Base-by-base conservation (phyloP, 208 protist genomes). In the Trypanosoma avium region DNA sequence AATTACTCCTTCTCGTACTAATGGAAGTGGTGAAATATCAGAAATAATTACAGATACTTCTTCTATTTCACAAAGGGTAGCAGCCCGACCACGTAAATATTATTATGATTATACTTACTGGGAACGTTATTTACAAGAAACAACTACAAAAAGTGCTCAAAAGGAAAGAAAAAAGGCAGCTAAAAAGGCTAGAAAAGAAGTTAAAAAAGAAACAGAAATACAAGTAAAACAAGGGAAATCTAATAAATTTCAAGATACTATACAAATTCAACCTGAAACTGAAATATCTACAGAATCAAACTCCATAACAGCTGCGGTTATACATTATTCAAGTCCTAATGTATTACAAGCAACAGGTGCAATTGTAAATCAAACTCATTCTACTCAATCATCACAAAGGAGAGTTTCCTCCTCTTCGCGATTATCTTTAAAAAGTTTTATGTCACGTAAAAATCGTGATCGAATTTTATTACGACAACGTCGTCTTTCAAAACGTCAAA, bases 51-150 rank as follows among this genome's bases (percentile, higher is more conserved):
- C 40, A 21, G 75, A 46, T 33, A 35, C 30, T 40, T 77, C 73
- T 4, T 77, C 73, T 35, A 82, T 79, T 53, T 72, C 79, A 24
- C 70, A 83, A 62, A 70, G 76, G 21, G 79, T 83, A 1, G 70
- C 49, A 9, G 47, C 65, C 35, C 78, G 75, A 0, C 67, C 57
- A 19, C 75, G 46, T 3, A 72, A 62, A 13, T 47, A 63, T 60
- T 74, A 60, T 9, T 74, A 73, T 50, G 74, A 69, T 46, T 43
- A 77, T 30, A 73, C 72, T n/a, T 58, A 72, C 69, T 82, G 82
- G 67, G 61, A 73, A 38, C 36, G 71, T 43, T 80, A 80, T 54
- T 49, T 82, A 3, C 59, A 71, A 33, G 69, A 78, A 12, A 58
- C 77, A 29, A 74, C 67, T 19, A 58, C 49, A 19, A 62, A 55